Evolutionary conservation across 108 stramenopile genomes (phyloP), one percentile per base, ranked within the genome.

Genomic region (Stephanodiscus minutulus): DNA sequence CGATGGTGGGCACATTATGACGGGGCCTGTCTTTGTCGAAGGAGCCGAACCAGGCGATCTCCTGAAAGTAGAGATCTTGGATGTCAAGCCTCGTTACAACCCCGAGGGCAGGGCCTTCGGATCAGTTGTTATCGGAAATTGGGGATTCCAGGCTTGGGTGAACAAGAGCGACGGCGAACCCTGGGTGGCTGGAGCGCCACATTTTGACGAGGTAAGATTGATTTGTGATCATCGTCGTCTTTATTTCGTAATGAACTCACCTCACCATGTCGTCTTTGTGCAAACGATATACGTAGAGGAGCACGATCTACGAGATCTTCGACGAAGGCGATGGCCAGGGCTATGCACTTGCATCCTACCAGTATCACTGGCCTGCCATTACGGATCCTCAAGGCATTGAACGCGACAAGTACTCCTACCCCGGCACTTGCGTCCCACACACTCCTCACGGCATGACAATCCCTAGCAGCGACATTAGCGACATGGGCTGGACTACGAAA

Each of bases 401-500:
- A 8, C 70, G 81, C 17, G 76, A 82, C 41, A 77, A 59, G 52
- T 77, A 72, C 55, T 76, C 75, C 25, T 77, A 82, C 41, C 81
- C 81, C 0, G 81, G 76, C 39, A 77, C 76, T 28, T 77, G 76
- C 52, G 80, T 81, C 17, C 74, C 80, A 47, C 80, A 76, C 39
- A 74, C 75, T 27, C 5, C 36, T 21, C 74, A 76, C 33, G 80
- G 69, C n/a, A 41, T 4, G 0, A 70, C 69, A 7, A 1, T 61
- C 39, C 68, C 68, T 46, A 59, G 57, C 12, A 58, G 56, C 36
- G 69, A 70, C 12, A 43, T 81, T 37, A 10, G 35, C 0, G 80
- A 76, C 53, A 37, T 48, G 20, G 61, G 52, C 24, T 81, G 80
- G 80, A 48, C 52, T 7, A 81, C 58, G 27, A 27, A 29, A 41